Evolutionary conservation across 2,329 filamentous ascomycete genomes (phyloP).

Genomic region (Penicillium sp.): DNA sequence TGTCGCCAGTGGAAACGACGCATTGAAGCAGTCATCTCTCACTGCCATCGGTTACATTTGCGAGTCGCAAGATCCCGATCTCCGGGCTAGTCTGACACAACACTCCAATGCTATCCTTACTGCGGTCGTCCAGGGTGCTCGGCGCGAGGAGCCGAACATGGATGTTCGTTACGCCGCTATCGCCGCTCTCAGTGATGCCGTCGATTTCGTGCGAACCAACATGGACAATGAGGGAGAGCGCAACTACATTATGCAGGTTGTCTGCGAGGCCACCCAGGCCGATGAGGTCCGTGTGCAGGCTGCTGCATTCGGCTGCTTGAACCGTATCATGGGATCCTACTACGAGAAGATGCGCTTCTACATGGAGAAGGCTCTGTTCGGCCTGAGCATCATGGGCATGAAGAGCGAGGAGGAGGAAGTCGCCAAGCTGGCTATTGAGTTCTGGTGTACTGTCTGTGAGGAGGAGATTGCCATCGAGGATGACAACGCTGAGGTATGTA

Average conservation of each 20-base stretch:
- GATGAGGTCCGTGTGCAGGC: constrained; percentile 89
- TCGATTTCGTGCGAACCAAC: constrained; percentile 97
- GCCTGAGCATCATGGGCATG: constrained; percentile 96
- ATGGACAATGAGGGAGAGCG: constrained; percentile 99
- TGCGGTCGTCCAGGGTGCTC: constrained; percentile 93
- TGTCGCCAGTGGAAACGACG: constrained; percentile 79
- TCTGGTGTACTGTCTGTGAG: constrained; percentile 99
- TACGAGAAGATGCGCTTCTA: constrained; percentile 99
- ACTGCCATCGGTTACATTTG: constrained; percentile 98
- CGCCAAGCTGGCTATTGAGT: constrained; percentile 95
- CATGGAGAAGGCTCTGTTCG: constrained; percentile 99
- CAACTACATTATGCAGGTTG: constrained; percentile 99
- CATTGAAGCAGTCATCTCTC: constrained; percentile 91
- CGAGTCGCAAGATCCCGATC: constrained; percentile 86
- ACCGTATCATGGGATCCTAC: constrained; percentile 98
- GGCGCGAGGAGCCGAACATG: constrained; percentile 89
- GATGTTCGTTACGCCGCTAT: constrained; percentile 93
- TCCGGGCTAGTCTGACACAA: constrained; percentile 74
- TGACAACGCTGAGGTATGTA: constrained; percentile 76
- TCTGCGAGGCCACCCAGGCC: constrained; percentile 97
- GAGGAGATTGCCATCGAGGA: constrained; percentile 98
- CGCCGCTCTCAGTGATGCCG: constrained; percentile 88
- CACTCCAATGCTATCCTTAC: constrained; percentile 98
- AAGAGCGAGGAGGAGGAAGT: constrained; percentile 97
- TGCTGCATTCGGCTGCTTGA: constrained; percentile 92